Conservation (phyloP, 2,329 filamentous ascomycete genomes). For the Fusarium pseudonygamai region DNA sequence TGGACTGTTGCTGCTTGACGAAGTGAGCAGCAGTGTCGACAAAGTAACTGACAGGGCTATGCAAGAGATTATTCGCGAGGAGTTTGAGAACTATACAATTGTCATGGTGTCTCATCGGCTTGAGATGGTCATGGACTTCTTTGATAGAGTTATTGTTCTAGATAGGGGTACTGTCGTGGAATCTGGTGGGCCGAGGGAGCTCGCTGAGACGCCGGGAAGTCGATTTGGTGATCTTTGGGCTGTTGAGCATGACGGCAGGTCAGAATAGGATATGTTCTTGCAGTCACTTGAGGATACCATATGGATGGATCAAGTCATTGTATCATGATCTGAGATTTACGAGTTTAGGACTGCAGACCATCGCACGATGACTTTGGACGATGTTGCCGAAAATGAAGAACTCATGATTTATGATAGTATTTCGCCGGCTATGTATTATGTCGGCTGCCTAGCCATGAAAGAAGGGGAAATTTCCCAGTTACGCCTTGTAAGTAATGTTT, state of each 20-base stretch:
- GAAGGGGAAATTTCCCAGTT: background rate
- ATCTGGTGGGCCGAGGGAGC: conserved; percentile 36
- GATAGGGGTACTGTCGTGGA: conserved; percentile 60
- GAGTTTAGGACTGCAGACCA: background rate
- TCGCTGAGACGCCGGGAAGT: conserved; percentile 40
- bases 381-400: too few species aligned
- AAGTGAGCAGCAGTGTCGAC: conserved; percentile 56
- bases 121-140: conserved; percentile 62
- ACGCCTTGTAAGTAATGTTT: conserved; percentile 8
- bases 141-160: conserved; percentile 60
- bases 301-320: background rate
- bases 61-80: conserved; percentile 52
- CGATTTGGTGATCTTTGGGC: conserved; percentile 48
- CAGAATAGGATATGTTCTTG: background rate
- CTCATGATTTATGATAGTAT: background rate
- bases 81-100: conserved; percentile 62
- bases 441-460: too few species aligned
- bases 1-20: conserved; percentile 53
- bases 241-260: conserved; percentile 30
- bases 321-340: background rate
- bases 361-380: fast-evolving
- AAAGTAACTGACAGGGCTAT: conserved; percentile 53
- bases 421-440: background rate
- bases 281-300: background rate
- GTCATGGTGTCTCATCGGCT: conserved; percentile 58